A percentile compares a stretch with the other conserved stretches of the same genome.
Conservation (phyloP, 2,329 filamentous ascomycete species). For the Albophoma yamanashiensis region DNA sequence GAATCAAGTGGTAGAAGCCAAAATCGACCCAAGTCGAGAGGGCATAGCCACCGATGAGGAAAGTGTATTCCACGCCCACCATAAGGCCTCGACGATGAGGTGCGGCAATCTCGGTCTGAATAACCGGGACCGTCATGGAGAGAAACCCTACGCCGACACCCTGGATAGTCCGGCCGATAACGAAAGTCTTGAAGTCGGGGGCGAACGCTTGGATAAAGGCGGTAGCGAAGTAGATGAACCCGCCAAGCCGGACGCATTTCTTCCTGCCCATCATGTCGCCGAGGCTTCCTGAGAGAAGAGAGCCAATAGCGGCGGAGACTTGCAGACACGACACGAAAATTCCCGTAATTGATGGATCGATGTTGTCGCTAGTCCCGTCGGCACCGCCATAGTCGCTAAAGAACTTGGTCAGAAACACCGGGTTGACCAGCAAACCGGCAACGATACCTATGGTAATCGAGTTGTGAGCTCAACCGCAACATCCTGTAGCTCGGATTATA, state of each 20-base stretch:
- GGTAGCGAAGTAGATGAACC: constrained; percentile 8
- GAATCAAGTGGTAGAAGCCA: constrained; percentile 6
- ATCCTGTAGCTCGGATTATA: neutral
- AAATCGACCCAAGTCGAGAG: constrained; percentile 8
- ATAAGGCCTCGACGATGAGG: constrained; percentile 8
- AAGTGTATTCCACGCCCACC: constrained; percentile 8
- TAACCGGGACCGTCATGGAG: constrained; percentile 7
- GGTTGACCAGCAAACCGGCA: constrained; percentile 7
- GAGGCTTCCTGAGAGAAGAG: constrained; percentile 3
- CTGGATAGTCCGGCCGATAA: constrained; percentile 5
- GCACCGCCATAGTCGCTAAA: constrained; percentile 6
- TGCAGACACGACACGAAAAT: constrained; percentile 7
- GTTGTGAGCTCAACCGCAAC: neutral
- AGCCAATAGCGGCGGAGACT: constrained; percentile 5
- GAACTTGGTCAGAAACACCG: constrained; percentile 6
- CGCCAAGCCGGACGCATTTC: constrained; percentile 5
- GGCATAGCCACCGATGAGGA: constrained; percentile 7
- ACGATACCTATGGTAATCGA: constrained; percentile 3
- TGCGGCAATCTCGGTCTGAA: constrained; percentile 8
- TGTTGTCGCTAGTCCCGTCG: constrained; percentile 1
- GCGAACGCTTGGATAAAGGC: constrained; percentile 8
- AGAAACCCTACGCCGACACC: constrained; percentile 7
- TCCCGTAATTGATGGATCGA: constrained; percentile 6
- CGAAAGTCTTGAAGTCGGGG: constrained; percentile 5
- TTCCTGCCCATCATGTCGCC: constrained; percentile 8